phyloP scores from a whole-genome alignment of 2,329 filamentous ascomycete genomes.

The Fusarium torreyae region DNA sequence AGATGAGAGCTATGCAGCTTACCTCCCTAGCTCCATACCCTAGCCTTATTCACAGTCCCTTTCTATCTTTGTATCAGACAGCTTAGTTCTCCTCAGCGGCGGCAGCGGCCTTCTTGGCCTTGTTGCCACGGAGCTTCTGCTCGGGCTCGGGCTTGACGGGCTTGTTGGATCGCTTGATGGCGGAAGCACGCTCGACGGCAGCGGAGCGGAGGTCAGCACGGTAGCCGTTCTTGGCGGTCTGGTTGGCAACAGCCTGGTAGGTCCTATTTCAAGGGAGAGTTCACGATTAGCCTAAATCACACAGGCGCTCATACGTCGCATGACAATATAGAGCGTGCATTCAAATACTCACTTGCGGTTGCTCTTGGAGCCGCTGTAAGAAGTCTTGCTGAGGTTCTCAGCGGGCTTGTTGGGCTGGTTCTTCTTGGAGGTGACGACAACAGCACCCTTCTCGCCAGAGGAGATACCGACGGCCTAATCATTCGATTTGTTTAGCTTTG shows the following conservation, averaged over 20 bases:
- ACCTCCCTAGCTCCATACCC: conserved; percentile 42
- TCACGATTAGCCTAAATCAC: conserved; percentile 29
- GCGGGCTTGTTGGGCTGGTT: conserved; percentile 80
- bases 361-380: conserved; percentile 80
- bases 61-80: conserved; percentile 37
- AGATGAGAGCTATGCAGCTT: conserved; percentile 44
- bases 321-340: not conserved
- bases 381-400: conserved; percentile 73
- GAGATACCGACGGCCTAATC: conserved; percentile 85
- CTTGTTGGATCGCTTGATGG: conserved; percentile 84
- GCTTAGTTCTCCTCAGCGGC: conserved; percentile 58
- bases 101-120: conserved; percentile 80
- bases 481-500: conserved; percentile 47
- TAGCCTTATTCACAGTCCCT: conserved; percentile 37
- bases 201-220: conserved; percentile 81
- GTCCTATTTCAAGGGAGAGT: conserved; percentile 68
- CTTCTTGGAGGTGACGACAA: conserved; percentile 91
- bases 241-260: conserved; percentile 89
- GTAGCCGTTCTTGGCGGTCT: conserved; percentile 88
- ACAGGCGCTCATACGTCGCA: not conserved
- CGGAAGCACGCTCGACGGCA: conserved; percentile 89
- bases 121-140: conserved; percentile 83
- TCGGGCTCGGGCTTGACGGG: conserved; percentile 82
- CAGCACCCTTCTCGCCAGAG: conserved; percentile 81
- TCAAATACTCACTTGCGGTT: conserved; percentile 73